These are phyloP conservation scores for Clausena lansium DNA, from an alignment of 345 rosid genomes.

Conservation along the genomic window DNA sequence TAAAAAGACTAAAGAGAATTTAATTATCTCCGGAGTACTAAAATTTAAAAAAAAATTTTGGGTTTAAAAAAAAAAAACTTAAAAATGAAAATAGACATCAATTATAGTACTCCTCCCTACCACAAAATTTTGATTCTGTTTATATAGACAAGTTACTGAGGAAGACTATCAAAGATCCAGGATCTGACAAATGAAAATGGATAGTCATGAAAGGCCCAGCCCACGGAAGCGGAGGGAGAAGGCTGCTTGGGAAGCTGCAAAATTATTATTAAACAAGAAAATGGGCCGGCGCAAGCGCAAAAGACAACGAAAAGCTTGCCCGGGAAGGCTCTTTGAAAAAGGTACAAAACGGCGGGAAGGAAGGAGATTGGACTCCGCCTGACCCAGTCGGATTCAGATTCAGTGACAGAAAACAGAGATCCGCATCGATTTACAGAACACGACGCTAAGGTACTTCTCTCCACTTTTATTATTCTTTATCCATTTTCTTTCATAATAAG, in stretches of 20 bases:
- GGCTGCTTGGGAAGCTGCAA: background rate
- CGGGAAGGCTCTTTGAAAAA: slow-evolving; percentile 3
- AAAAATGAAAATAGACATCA: no score
- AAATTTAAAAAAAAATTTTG: no score
- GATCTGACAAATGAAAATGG: no score
- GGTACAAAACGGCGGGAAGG: slow-evolving; percentile 9
- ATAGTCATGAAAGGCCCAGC: background rate
- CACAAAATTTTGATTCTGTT: no score
- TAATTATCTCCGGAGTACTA: no score
- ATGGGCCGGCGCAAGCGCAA: background rate
- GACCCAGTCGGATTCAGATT: background rate
- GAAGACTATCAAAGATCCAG: no score
- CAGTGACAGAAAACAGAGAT: background rate
- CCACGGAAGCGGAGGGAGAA: background rate
- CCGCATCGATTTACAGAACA: background rate
- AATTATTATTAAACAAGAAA: background rate
- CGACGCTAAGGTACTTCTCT: background rate
- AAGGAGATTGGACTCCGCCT: background rate
- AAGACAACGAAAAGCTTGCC: background rate
- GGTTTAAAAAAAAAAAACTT: no score
- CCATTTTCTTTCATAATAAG: background rate
- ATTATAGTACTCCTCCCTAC: no score
- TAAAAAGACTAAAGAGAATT: no score
- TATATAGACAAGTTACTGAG: no score
- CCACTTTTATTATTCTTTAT: background rate